Base-by-base conservation (phyloP, 768 basidiomycete species). In the Cyathus striatus region DNA sequence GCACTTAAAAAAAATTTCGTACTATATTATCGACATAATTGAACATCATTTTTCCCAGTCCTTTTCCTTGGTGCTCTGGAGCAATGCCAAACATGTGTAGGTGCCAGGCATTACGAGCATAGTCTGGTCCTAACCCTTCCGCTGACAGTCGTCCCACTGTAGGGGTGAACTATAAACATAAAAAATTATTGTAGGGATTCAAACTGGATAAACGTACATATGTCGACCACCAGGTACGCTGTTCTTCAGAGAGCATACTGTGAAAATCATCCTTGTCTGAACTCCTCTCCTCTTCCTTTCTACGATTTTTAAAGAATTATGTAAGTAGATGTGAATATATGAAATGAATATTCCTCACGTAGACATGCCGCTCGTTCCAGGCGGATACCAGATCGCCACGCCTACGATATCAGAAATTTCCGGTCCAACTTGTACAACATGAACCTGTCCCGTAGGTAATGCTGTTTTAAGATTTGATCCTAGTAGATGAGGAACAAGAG, bases 301-400 rank as follows among this genome's bases (percentile, higher is more conserved):
- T 32, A 12, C 30, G 12, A 12, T 32, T 16, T 32, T 12, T 32
- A 32, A 16, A 12, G 16, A 32, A 32, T 32, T 12, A 32, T 4
- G 16, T 16, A 4, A 16, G 4, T 32, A 32, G 30, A 3, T 32
- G 2, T 32, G 30, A 32, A 12, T 32, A 12, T 32, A 12, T 12
- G 16, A 16, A 12, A 32, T 32, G 12, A 32, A 12, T 4, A 32
- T 32, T 32, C 30, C 30, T 32, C 40, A 61, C 60, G 55, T 63
- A 3, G 52, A 41, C 23, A 55, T 49, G 14, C 48, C 37, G 13
- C 44, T 46, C 37, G 51, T 48, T 1, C 63, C 62, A 4, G 63
- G 65, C 0, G 60, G 57, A 47, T 54, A 62, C 61, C 62, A 63
- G 10, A 59, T 14, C 7, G 61, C 58, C 5, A 53, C 59, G n/a